Conservation (phyloP, 1,284 basidiomycete genomes). For the Neonothopanus nambi region DNA sequence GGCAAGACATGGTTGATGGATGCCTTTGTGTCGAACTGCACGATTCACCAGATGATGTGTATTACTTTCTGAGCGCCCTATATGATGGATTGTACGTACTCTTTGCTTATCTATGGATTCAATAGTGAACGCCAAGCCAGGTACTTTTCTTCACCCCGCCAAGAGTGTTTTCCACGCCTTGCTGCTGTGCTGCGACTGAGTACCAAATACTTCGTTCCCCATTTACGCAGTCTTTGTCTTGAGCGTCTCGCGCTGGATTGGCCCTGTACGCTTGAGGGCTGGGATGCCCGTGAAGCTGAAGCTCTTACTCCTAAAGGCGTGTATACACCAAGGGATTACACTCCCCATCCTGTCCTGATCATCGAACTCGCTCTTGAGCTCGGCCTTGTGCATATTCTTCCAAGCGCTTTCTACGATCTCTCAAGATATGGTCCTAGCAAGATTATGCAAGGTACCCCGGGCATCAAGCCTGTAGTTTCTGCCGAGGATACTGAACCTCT, state of each 20-base stretch:
- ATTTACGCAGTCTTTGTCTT: conserved; percentile 56
- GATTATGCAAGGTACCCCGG: conserved; percentile 38
- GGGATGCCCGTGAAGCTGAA: conserved; percentile 64
- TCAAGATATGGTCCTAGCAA: conserved; percentile 69
- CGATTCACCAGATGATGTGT: conserved; percentile 58
- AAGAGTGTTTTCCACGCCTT: conserved; percentile 52
- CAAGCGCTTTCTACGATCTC: conserved; percentile 71
- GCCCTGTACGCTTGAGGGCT: conserved; percentile 60
- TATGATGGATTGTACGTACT: conserved; percentile 47
- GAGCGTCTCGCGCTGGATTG: conserved; percentile 58
- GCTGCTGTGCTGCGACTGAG: conserved; percentile 65
- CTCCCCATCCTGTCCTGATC: conserved; percentile 58
- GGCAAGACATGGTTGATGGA: conserved; percentile 47
- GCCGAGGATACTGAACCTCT: conserved; percentile 8
- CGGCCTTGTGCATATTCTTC: conserved; percentile 52
- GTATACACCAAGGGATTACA: conserved; percentile 49
- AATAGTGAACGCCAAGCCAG: background rate
- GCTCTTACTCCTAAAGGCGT: conserved; percentile 30
- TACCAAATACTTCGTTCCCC: conserved; percentile 67
- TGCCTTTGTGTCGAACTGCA: conserved; percentile 52
- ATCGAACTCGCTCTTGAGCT: conserved; percentile 70
- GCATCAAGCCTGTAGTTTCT: background rate
- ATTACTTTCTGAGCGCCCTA: conserved; percentile 59
- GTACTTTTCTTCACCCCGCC: conserved; percentile 31
- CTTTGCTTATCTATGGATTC: background rate